phyloP scores from a whole-genome alignment of 2,329 filamentous ascomycete genomes.

The Arthrobotrys entomopaga region DNA sequence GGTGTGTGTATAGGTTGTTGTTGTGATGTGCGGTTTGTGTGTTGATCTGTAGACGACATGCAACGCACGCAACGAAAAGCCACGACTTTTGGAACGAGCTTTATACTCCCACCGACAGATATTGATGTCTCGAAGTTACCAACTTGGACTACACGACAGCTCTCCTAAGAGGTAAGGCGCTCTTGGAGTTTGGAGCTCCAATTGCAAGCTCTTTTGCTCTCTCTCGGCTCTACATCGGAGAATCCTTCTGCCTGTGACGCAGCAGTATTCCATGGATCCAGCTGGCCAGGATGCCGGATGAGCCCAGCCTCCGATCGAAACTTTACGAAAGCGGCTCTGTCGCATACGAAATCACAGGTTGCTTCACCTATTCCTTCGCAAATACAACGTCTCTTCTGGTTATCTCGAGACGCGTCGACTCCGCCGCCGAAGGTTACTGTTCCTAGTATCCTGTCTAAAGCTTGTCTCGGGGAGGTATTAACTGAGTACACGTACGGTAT shows the following conservation, averaged over 20 bases:
- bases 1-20: constrained; percentile 5
- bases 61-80: constrained; percentile 41
- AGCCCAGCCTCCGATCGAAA: constrained; percentile 2
- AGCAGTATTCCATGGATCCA: constrained; percentile 27
- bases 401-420: constrained; percentile 1
- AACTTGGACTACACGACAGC: too few relatives aligned
- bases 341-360: constrained; percentile 1
- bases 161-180: not conserved
- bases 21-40: constrained; percentile 42
- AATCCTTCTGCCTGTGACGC: constrained; percentile 31
- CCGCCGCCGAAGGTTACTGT: constrained; percentile 8
- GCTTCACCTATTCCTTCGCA: constrained; percentile 5
- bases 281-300: constrained; percentile 13
- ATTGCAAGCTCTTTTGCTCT: too few relatives aligned
- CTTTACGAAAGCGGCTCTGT: constrained; percentile 28
- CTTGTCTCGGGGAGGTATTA: not conserved
- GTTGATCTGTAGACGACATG: constrained; percentile 54
- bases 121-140: not conserved
- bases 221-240: constrained; percentile 44
- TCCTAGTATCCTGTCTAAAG: constrained; percentile 20
- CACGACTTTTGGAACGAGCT: constrained; percentile 6
- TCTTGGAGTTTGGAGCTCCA: constrained; percentile 33
- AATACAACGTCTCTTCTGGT: constrained; percentile 20
- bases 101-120: constrained; percentile 3
- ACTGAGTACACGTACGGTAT: constrained; percentile 1